phyloP scores from a whole-genome alignment of 768 basidiomycete genomes.

The Dioszegia crocea region DNA sequence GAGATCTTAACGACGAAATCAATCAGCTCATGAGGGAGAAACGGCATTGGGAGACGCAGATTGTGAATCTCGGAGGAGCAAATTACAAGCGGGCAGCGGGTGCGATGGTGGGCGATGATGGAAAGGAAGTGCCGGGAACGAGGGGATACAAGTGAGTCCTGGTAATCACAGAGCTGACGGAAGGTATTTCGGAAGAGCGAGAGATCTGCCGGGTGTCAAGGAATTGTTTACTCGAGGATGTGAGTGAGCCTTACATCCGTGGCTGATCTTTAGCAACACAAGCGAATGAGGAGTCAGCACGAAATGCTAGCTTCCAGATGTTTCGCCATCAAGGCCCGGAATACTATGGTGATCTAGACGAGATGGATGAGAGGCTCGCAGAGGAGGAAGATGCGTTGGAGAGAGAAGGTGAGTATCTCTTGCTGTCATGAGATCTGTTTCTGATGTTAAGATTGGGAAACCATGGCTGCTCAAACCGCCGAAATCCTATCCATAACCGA shows the following conservation, averaged over 20 bases:
- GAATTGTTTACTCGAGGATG: conserved; percentile 88
- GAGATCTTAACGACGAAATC: conserved; percentile 95
- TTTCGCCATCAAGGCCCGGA: conserved; percentile 79
- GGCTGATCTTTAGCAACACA: conserved; percentile 51
- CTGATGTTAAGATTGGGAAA: conserved; percentile 32
- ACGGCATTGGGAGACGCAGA: conserved; percentile 96
- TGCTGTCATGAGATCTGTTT: no score
- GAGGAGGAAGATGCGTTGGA: conserved; percentile 68
- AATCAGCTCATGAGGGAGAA: conserved; percentile 94
- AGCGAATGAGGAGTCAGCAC: conserved; percentile 80
- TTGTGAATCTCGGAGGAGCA: conserved; percentile 89
- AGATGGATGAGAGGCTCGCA: conserved; percentile 63
- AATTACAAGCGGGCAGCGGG: conserved; percentile 85
- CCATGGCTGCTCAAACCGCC: conserved; percentile 18
- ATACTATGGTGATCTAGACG: conserved; percentile 90
- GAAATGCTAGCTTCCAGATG: conserved; percentile 72
- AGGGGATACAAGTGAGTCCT: conserved; percentile 86
- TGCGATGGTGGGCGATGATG: conserved; percentile 92
- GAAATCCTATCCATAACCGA: conserved; percentile 15
- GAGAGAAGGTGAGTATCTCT: conserved; percentile 54
- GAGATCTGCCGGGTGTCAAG: conserved; percentile 88
- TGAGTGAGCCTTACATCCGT: conserved; percentile 46
- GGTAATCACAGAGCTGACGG: neutral
- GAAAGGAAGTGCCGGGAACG: conserved; percentile 91
- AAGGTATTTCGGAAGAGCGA: conserved; percentile 97